Base-by-base conservation (phyloP, 2,329 filamentous ascomycete species). In the Alternaria sp. region DNA sequence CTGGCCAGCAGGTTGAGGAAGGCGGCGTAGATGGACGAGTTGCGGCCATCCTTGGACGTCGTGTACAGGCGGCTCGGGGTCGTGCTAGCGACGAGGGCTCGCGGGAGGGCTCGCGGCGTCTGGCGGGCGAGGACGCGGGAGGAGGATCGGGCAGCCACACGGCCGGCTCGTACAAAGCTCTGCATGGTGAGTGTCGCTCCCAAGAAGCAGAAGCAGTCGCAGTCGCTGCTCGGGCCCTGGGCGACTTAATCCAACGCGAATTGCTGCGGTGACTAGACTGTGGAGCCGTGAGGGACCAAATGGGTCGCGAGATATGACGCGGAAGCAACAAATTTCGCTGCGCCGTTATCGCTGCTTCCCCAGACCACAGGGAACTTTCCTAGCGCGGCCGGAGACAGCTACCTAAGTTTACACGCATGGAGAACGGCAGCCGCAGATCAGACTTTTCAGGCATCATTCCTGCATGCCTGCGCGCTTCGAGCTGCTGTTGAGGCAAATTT, bases 1-100 rank as follows among this genome's bases (percentile, higher is more conserved):
- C 95, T 97, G 84, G 93, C 97, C 72, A 98, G 87, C 63, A 97
- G 88, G 83, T 95, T 93, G 76, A 96, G 91, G 67, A 97, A 93
- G 59, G 93, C 94, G 50, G 90, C 90, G 56, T 80, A 79, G 65
- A 78, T 77, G 59, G 77, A 79, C 65, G 74, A 70, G 69, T 78
- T 73, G 53, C 70, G 64, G 57, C 72, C 72, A 67, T 79, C 76
- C 63, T 69, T 71, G 28, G 73, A 72, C 15, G 75, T 73, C 2
- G 77, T 73, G 57, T 79, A 80, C 55, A 72, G 67, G 53, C 77
- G 75, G 63, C 63, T 69, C 51, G 74, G 69, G 32, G 74, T 67
- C 51, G 67, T 67, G 63, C 58, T 71, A 52, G 74, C 68, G 49
- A 74, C 73, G 61, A 77, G 77, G 68, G 74, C 73, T 63, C 75